A percentile compares a stretch with the other conserved stretches of the same genome.
These are phyloP conservation scores for Rhododendron kiyosumense DNA, from an alignment of 148 eudicot species.

Conservation along the genomic window DNA sequence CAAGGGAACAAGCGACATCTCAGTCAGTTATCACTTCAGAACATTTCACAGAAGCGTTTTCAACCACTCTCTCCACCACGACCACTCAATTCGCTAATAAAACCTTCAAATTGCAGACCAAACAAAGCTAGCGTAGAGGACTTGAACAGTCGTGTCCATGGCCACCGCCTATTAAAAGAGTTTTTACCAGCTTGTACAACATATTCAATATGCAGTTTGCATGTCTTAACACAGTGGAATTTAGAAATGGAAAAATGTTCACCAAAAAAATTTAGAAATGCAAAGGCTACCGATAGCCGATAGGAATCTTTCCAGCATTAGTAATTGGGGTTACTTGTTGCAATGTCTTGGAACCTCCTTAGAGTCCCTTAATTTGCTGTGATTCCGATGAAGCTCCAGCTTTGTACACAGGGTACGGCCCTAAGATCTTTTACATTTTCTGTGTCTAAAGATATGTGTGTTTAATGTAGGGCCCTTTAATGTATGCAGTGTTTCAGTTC, in stretches of 20 bases:
- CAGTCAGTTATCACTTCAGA: too few species aligned
- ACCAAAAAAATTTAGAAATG: too few species aligned
- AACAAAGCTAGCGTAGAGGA: too few species aligned
- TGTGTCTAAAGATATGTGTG: background rate
- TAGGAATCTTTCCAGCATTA: background rate
- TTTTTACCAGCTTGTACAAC: background rate
- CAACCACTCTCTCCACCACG: too few species aligned
- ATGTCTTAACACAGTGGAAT: background rate
- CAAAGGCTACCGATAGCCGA: background rate
- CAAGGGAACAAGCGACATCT: too few species aligned
- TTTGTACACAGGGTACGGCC: background rate
- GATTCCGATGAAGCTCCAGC: background rate
- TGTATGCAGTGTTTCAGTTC: background rate
- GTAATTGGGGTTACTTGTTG: background rate
- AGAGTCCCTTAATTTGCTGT: background rate
- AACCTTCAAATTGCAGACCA: too few species aligned
- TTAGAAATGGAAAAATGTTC: background rate
- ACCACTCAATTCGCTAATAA: too few species aligned
- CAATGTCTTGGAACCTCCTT: background rate
- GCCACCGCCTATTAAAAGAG: background rate
- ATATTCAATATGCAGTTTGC: background rate
- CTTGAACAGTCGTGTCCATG: too few species aligned
- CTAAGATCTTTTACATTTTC: background rate
- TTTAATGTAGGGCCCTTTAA: too few species aligned
- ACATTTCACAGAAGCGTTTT: too few species aligned